phyloP scores from a whole-genome alignment of 805 yeast genomes.

The Kodamaea sagamina region DNA sequence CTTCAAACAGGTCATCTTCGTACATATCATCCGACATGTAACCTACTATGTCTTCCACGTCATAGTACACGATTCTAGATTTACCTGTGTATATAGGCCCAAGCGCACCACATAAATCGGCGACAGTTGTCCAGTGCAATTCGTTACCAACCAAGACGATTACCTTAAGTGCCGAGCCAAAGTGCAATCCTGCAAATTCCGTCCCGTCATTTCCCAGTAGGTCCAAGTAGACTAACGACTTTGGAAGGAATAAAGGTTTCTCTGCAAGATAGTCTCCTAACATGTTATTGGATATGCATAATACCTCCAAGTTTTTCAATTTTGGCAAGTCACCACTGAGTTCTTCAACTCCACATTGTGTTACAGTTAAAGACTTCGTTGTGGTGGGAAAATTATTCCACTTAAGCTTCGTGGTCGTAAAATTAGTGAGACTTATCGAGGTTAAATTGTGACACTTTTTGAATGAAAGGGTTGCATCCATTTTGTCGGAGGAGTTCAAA shows the following conservation, averaged over 20 bases:
- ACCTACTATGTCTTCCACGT: no score
- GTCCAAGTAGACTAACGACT: not conserved
- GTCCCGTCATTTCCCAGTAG: not conserved
- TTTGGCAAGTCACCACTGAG: not conserved
- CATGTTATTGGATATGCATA: not conserved
- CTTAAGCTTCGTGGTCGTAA: not conserved
- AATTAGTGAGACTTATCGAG: not conserved
- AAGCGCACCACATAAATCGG: no score
- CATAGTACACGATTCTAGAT: no score
- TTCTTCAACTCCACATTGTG: not conserved
- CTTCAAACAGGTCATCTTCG: no score
- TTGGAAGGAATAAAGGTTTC: not conserved
- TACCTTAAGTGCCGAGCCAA: no score
- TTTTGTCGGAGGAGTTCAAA: not conserved
- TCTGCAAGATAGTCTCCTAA: not conserved
- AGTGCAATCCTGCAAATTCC: not conserved
- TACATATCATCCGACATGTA: no score
- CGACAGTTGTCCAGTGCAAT: no score
- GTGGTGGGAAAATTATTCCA: not conserved
- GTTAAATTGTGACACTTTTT: not conserved
- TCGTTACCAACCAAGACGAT: no score
- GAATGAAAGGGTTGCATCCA: not conserved
- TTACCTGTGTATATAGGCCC: no score
- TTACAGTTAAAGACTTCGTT: not conserved
- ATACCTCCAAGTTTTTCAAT: not conserved